phyloP scores from a whole-genome alignment of 345 rosid genomes.

The Erodium maritimum region DNA sequence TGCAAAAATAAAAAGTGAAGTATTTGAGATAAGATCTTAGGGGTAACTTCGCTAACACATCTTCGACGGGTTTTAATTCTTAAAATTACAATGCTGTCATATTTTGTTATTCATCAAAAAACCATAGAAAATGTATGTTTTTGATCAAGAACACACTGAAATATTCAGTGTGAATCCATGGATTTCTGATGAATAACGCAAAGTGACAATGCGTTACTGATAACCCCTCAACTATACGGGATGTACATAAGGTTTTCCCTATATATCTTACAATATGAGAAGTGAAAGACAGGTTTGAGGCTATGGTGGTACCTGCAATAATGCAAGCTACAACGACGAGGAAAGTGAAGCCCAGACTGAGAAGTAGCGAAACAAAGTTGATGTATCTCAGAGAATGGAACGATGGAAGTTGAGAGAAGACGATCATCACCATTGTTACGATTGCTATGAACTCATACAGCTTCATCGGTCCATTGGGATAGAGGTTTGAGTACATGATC shows the following conservation, averaged over 20 bases:
- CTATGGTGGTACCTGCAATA: conserved; percentile 42
- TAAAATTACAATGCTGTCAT: too few relatives aligned
- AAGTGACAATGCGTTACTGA: too few relatives aligned
- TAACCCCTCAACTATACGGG: too few relatives aligned
- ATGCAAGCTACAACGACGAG: conserved; percentile 90
- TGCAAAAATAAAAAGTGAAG: conserved; percentile 12
- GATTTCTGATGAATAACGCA: too few relatives aligned
- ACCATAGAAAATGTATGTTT: too few relatives aligned
- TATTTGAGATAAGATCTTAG: background rate
- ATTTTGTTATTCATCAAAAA: too few relatives aligned
- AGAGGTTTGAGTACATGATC: conserved; percentile 75
- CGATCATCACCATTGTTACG: conserved; percentile 76
- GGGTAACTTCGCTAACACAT: too few relatives aligned
- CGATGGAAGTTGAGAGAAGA: conserved; percentile 78
- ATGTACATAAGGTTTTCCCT: too few relatives aligned
- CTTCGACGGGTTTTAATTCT: too few relatives aligned
- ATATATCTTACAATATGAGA: too few relatives aligned
- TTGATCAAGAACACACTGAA: too few relatives aligned
- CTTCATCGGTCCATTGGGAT: conserved; percentile 61
- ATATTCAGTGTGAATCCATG: too few relatives aligned
- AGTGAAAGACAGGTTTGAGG: conserved; percentile 3
- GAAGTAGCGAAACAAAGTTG: conserved; percentile 64
- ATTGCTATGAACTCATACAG: conserved; percentile 84
- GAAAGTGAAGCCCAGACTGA: conserved; percentile 83
- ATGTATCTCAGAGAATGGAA: conserved; percentile 96